Evolutionary conservation across 176 grass and related monocot genomes (phyloP).

Genomic region (Rhynchospora pubera): DNA sequence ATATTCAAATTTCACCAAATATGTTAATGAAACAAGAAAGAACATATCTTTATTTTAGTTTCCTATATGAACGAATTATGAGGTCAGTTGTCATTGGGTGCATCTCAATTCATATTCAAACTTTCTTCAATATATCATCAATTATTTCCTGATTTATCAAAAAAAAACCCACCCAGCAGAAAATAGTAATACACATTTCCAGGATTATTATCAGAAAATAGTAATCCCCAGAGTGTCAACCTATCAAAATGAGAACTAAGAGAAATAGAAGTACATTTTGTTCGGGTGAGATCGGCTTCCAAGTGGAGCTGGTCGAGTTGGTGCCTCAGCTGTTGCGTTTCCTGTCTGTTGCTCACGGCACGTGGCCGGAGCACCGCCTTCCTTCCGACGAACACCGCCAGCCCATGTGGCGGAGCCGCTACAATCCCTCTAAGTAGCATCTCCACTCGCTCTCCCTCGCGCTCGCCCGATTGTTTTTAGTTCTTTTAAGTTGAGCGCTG

Average conservation of each 20-base stretch:
- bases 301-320: conserved; percentile 75
- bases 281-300: conserved; percentile 64
- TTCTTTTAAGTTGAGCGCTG: background rate
- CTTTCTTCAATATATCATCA: background rate
- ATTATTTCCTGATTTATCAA: no score
- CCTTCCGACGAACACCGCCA: background rate
- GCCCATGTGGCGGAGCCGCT: conserved; percentile 7
- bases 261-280: conserved; percentile 43
- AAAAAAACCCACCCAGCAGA: no score
- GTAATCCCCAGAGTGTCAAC: background rate
- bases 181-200: no score
- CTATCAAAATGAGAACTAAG: background rate
- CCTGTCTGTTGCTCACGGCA: background rate
- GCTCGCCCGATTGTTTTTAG: background rate
- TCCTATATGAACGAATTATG: background rate
- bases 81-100: background rate
- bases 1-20: background rate
- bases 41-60: background rate
- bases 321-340: conserved; percentile 34
- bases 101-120: background rate
- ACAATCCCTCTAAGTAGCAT: conserved; percentile 26
- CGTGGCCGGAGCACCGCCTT: background rate
- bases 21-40: background rate
- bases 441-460: background rate
- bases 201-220: background rate